Evolutionary conservation across 2,329 filamentous ascomycete species (phyloP), one percentile per base, ranked within the genome.

Genomic region (Dissoconium aciculare): DNA sequence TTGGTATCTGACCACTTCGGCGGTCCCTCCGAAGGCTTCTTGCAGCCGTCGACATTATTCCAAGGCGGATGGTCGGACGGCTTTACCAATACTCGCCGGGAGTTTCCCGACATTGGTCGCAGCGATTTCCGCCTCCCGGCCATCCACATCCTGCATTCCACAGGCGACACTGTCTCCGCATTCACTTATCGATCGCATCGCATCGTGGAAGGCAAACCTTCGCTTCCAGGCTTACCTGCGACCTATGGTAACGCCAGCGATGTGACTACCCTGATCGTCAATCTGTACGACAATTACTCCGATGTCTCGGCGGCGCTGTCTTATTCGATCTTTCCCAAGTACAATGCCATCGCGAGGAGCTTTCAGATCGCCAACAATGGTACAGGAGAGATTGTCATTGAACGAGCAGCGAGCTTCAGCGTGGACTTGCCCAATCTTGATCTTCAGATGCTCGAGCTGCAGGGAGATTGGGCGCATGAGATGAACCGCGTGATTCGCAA

Each of bases 71-170:
- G 72, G 72, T 56, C 63, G 19, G 53, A 62, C 17, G 45, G 58
- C 28, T 50, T 62, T 19, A 63, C 62, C 8, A 69, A 67, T 25
- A 47, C 63, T 11, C 63, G 68, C 11, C 64, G 73, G 15, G 73
- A 77, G 45, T 75, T 74, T 32, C 73, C 73, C 2, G 72, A 78
- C 36, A 55, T 71, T 4, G 72, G 73, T 1, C 63, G 71, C 5
- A 71, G 71, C 11, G 73, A 78, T 44, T 71, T 74, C 39, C 63
- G 74, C 3, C 54, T 65, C 3, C 73, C 73, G 0, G 72, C 73
- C 0, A 60, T 77, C 9, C 64, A 68, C 21, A 70, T 78, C 41
- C 59, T 61, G 31, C 71, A 78, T 42, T 8, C 19, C 19, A n/a
- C 8, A 8, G 72, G 71, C 16, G 62, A 69, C 36, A 73, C 69